Conservation (phyloP, 1,284 basidiomycete genomes). For the Leccinum huronense region DNA sequence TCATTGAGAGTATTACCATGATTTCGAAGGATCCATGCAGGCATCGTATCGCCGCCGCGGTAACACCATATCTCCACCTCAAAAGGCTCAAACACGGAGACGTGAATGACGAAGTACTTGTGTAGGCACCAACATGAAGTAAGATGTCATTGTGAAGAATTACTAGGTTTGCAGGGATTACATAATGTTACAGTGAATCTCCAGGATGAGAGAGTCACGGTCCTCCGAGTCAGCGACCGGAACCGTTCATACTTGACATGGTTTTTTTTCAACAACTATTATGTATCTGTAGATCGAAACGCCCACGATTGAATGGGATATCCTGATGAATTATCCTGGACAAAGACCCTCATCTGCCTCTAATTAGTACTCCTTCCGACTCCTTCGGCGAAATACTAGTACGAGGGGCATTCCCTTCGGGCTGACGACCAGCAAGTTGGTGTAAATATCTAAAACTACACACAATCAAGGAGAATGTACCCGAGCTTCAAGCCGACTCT, state of each 20-base stretch:
- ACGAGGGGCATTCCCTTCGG: neutral
- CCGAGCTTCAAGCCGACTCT: neutral
- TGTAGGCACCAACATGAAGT: too few species aligned
- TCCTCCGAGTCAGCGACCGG: too few species aligned
- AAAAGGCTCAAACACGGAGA: slow-evolving; percentile 36
- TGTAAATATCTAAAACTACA: neutral
- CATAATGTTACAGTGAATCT: too few species aligned
- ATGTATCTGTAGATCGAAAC: slow-evolving; percentile 20
- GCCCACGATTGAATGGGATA: neutral
- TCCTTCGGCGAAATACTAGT: neutral
- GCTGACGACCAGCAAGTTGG: neutral
- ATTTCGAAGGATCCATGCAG: slow-evolving; percentile 68
- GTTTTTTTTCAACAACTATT: too few species aligned
- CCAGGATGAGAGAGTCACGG: too few species aligned
- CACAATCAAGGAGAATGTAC: neutral
- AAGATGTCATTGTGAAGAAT: too few species aligned
- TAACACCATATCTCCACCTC: slow-evolving; percentile 82
- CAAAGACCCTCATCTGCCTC: neutral
- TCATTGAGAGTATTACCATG: slow-evolving; percentile 43
- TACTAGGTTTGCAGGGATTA: too few species aligned
- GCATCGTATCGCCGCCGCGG: slow-evolving; percentile 62
- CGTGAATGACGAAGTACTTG: too few species aligned
- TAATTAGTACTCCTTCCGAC: neutral
- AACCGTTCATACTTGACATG: too few species aligned
- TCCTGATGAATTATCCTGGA: neutral